Percentiles rank a stretch among this genome's conserved stretches.
These are phyloP conservation scores for Dicorynia guianensis DNA, from an alignment of 306 rosid species.

Conservation along the genomic window DNA sequence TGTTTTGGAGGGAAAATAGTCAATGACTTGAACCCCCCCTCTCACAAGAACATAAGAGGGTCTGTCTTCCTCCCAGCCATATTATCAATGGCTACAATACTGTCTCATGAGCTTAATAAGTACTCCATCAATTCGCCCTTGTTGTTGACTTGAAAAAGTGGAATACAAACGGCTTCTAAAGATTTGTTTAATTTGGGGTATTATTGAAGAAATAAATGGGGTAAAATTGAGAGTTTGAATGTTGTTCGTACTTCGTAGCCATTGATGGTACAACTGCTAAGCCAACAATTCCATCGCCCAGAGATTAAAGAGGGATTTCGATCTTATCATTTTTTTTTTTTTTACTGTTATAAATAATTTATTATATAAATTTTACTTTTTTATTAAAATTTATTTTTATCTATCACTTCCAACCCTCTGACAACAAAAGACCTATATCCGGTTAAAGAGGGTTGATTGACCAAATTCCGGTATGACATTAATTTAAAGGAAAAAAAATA, in stretches of 20 bases:
- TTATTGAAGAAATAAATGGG: not conserved
- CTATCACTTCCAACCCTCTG: too few species aligned
- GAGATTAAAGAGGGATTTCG: not conserved
- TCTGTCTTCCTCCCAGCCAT: conserved; percentile 43
- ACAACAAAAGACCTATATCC: too few species aligned
- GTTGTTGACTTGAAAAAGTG: conserved; percentile 38
- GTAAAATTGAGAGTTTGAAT: not conserved
- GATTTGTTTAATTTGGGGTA: too few species aligned
- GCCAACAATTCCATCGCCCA: conserved; percentile 21
- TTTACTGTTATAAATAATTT: too few species aligned
- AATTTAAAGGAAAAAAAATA: conserved; percentile 27
- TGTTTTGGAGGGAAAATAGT: conserved; percentile 52
- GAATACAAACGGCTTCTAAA: conserved; percentile 34
- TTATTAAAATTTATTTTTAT: too few species aligned
- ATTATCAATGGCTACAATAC: conserved; percentile 52
- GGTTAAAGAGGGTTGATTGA: too few species aligned
- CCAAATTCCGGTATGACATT: conserved; percentile 13
- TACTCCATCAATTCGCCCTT: conserved; percentile 49
- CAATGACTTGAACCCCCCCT: conserved; percentile 43
- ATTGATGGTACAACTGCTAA: conserved; percentile 20
- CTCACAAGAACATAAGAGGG: conserved; percentile 38
- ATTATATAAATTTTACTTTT: too few species aligned
- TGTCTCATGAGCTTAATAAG: conserved; percentile 51
- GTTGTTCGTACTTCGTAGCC: not conserved
- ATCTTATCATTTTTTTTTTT: too few species aligned